phyloP scores from a whole-genome alignment of 2,329 filamentous ascomycete genomes.

The Fusarium sp. region DNA sequence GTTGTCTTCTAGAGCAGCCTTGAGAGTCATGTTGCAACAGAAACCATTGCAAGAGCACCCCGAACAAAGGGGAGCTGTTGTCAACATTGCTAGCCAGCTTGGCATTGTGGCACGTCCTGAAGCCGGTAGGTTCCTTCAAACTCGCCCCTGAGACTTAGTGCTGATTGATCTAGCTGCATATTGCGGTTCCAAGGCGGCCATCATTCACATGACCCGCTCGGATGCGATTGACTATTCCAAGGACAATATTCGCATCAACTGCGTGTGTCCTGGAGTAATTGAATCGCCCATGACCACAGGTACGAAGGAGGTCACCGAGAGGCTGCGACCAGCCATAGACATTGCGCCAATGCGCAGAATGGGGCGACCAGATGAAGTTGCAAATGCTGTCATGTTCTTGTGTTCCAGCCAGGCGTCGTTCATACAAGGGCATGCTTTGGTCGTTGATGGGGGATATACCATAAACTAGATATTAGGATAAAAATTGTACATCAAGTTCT shows the following conservation, averaged over 20 bases:
- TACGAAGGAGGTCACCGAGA: slow-evolving; percentile 48
- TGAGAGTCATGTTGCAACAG: slow-evolving; percentile 60
- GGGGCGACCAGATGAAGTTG: slow-evolving; percentile 62
- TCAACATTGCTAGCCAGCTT: slow-evolving; percentile 65
- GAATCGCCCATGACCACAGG: slow-evolving; percentile 60
- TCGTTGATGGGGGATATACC: slow-evolving; percentile 65
- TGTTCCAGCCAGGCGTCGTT: slow-evolving; percentile 62
- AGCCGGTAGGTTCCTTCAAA: slow-evolving; percentile 41
- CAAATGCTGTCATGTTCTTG: slow-evolving; percentile 61
- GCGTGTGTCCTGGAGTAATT: slow-evolving; percentile 75
- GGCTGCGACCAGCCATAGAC: slow-evolving; percentile 54
- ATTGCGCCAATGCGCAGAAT: slow-evolving; percentile 64
- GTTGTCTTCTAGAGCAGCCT: slow-evolving; percentile 58
- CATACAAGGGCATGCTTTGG: slow-evolving; percentile 62
- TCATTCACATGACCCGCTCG: slow-evolving; percentile 67
- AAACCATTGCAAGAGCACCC: slow-evolving; percentile 54
- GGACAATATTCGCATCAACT: slow-evolving; percentile 60
- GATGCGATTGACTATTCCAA: slow-evolving; percentile 68
- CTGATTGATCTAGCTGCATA: slow-evolving; percentile 59
- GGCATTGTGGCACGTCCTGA: slow-evolving; percentile 60
- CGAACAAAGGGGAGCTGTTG: slow-evolving; percentile 59
- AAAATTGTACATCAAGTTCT: too few species aligned
- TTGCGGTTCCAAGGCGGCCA: slow-evolving; percentile 68
- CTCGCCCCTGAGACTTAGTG: too few species aligned
- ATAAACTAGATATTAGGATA: slow-evolving; percentile 51